Evolutionary conservation across 108 stramenopile genomes (phyloP), one percentile per base, ranked within the genome.

Genomic region (Skeletonema marinoi): DNA sequence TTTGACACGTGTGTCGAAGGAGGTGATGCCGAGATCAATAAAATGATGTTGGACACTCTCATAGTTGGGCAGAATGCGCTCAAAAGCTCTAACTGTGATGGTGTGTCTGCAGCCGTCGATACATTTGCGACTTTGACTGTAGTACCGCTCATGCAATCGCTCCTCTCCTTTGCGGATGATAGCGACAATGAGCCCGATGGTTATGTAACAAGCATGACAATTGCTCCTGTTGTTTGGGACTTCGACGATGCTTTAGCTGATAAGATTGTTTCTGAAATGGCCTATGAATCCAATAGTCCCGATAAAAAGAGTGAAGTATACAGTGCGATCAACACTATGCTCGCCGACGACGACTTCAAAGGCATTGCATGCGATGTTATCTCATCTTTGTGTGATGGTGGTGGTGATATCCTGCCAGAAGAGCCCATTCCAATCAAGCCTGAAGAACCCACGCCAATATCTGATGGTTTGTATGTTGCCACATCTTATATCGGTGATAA

Each of bases 401-500:
- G 51, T 8, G 38, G 48, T 21, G 50, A 41, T 19, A 82, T 60
- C 3, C 58, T 69, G 29, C 50, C 58, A 29, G 56, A 68, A n/a
- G 84, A 36, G 87, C 86, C 48, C 48, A 17, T 5, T 16, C 11
- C 74, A 85, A 42, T 89, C 80, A 61, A 81, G 67, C 74, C 85
- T 81, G 54, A 90, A 72, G 58, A 79, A n/a, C 74, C 73, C 4
- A 70, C 74, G n/a, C 56, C 74, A 30, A 75, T 83, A 32, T 75
- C 76, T 14, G 69, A 87, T 66, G 90, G 88, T 64, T 68, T 93
- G n/a, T 95, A 92, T 78, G 77, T 84, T 17, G 86, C 92, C 1
- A 86, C 86, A 17, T 92, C 91, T 56, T 93, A 89, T 69, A 91
- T 93, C 6, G 65, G 89, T 32, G 92, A 95, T 61, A 72, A 78